Evolutionary conservation across 805 yeast genomes (phyloP).

Genomic region (Pichia pseudocactophila): DNA sequence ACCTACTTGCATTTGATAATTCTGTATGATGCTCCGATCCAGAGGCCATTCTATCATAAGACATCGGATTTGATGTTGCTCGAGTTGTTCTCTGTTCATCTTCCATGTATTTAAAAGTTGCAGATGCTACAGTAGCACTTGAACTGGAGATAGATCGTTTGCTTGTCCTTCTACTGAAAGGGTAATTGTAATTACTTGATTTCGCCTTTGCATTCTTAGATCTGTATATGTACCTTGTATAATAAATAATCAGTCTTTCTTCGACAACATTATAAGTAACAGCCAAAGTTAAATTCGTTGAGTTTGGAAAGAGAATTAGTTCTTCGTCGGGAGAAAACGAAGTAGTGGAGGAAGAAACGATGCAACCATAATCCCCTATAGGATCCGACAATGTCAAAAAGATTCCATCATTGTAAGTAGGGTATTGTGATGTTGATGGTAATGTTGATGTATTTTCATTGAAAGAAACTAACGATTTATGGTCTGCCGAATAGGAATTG

Average conservation of each 20-base stretch:
- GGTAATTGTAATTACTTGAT: slow-evolving; percentile 11
- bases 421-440: slow-evolving; percentile 2
- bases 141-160: slow-evolving; percentile 21
- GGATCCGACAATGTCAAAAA: slow-evolving; percentile 72
- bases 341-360: slow-evolving; percentile 63
- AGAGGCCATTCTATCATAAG: slow-evolving; percentile 39
- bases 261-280: slow-evolving; percentile 47
- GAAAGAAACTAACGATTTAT: background rate
- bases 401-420: slow-evolving; percentile 17
- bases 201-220: slow-evolving; percentile 14
- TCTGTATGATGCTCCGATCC: slow-evolving; percentile 27
- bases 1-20: slow-evolving; percentile 17
- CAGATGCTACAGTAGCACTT: slow-evolving; percentile 25
- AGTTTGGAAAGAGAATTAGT: slow-evolving; percentile 44
- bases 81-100: slow-evolving; percentile 27
- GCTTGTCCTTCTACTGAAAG: slow-evolving; percentile 18
- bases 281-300: slow-evolving; percentile 36
- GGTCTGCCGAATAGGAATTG: slow-evolving; percentile 1
- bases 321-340: slow-evolving; percentile 51
- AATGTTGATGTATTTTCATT: background rate
- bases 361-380: slow-evolving; percentile 59
- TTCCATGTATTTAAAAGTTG: slow-evolving; percentile 35
- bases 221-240: slow-evolving; percentile 36
- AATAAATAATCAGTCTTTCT: slow-evolving; percentile 42
- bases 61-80: slow-evolving; percentile 32